These are phyloP conservation scores for Baorangia bicolor DNA, from an alignment of 768 basidiomycete genomes.

Conservation along the genomic window DNA sequence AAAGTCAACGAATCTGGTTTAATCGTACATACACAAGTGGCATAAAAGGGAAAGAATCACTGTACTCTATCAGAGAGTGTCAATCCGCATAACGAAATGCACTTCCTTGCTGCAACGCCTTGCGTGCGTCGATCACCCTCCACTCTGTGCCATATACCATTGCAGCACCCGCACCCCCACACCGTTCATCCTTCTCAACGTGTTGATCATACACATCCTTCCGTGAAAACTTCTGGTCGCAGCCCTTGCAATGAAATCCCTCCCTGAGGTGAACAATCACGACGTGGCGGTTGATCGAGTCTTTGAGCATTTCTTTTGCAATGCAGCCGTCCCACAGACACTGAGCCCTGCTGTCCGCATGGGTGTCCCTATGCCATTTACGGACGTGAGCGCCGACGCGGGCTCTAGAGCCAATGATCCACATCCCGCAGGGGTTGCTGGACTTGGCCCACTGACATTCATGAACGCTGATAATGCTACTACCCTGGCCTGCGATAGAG, in stretches of 20 bases:
- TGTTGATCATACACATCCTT: conserved; percentile 8
- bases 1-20: too few species aligned
- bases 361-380: background rate
- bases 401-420: conserved; percentile 6
- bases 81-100: background rate
- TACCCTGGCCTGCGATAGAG: background rate
- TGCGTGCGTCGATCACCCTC: background rate
- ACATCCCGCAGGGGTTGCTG: conserved; percentile 6
- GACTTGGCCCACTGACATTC: conserved; percentile 6
- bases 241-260: conserved; percentile 2
- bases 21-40: background rate
- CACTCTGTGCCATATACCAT: background rate
- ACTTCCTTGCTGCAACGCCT: background rate
- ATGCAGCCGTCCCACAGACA: conserved; percentile 10
- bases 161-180: background rate
- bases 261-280: conserved; percentile 6
- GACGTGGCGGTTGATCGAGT: conserved; percentile 4
- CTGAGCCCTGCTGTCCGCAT: background rate
- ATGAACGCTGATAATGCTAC: background rate
- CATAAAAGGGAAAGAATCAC: background rate
- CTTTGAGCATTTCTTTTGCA: background rate
- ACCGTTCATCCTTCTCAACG: background rate
- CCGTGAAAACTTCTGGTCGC: background rate
- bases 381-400: conserved; percentile 1
- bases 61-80: background rate